Evolutionary conservation across 306 rosid genomes (phyloP).

Genomic region (Alnus rubra): DNA sequence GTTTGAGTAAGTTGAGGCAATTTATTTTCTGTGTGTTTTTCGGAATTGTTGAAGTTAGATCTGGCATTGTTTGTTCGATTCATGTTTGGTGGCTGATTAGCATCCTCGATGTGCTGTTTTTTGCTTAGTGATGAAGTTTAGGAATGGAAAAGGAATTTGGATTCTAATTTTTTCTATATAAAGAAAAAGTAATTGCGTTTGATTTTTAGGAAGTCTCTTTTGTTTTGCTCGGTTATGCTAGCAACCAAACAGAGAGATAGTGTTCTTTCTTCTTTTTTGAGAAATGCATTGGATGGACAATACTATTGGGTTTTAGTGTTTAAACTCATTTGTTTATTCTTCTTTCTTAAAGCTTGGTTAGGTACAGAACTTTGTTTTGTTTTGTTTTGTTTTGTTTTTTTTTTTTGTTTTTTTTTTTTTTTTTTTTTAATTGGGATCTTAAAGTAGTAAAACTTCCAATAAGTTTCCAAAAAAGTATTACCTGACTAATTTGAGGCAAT

Average conservation of each 20-base stretch:
- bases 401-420: no score
- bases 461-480: neutral
- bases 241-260: neutral
- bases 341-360: neutral
- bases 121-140: neutral
- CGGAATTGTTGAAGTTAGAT: slow-evolving; percentile 10
- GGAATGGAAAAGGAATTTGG: neutral
- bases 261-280: neutral
- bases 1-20: neutral
- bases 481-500: neutral
- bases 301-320: neutral
- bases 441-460: neutral
- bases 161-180: no score
- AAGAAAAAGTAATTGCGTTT: no score
- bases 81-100: neutral
- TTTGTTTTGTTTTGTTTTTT: no score
- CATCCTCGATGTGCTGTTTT: neutral
- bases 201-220: no score
- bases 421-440: neutral
- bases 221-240: neutral
- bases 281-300: neutral
- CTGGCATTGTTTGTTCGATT: neutral
- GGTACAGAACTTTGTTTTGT: no score
- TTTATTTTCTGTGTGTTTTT: neutral
- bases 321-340: neutral